Evolutionary conservation across 2,329 filamentous ascomycete species (phyloP).

Genomic region (Beauveria australis): DNA sequence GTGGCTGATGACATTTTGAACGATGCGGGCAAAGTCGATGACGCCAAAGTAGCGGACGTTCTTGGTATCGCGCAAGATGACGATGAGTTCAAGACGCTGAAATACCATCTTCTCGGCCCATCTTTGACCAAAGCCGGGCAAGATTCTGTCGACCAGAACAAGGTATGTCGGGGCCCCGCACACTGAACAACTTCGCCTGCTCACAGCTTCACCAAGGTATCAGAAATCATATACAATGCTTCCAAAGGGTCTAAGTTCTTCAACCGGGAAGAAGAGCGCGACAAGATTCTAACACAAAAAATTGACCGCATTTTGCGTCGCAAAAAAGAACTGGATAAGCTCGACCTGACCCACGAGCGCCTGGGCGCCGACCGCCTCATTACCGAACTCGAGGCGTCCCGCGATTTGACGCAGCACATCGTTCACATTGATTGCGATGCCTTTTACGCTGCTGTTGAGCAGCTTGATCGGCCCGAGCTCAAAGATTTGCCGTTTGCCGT

Average conservation of each 20-base stretch:
- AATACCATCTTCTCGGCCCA: constrained; percentile 82
- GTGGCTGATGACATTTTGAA: not conserved
- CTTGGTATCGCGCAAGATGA: constrained; percentile 14
- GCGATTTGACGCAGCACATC: constrained; percentile 76
- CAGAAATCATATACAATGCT: constrained; percentile 93
- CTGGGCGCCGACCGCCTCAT: constrained; percentile 76
- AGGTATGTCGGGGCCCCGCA: constrained; percentile 38
- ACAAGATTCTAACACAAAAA: constrained; percentile 75
- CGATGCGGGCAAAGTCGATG: constrained; percentile 3
- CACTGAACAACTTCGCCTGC: not conserved
- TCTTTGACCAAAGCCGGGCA: constrained; percentile 92
- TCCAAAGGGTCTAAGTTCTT: constrained; percentile 97
- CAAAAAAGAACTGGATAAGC: constrained; percentile 65
- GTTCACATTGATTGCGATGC: constrained; percentile 96
- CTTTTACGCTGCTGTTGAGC: constrained; percentile 93
- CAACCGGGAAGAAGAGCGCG: constrained; percentile 76
- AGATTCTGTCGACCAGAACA: constrained; percentile 84
- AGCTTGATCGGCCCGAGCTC: constrained; percentile 73
- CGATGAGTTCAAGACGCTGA: constrained; percentile 53
- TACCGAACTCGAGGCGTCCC: constrained; percentile 64
- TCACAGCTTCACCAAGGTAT: constrained; percentile 48
- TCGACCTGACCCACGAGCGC: constrained; percentile 65
- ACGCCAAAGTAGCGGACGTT: constrained; percentile 7
- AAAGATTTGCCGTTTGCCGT: constrained; percentile 86
- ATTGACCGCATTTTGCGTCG: constrained; percentile 71